Conservation (phyloP, 139 green algal genomes). For the Dunaliella primolecta region DNA sequence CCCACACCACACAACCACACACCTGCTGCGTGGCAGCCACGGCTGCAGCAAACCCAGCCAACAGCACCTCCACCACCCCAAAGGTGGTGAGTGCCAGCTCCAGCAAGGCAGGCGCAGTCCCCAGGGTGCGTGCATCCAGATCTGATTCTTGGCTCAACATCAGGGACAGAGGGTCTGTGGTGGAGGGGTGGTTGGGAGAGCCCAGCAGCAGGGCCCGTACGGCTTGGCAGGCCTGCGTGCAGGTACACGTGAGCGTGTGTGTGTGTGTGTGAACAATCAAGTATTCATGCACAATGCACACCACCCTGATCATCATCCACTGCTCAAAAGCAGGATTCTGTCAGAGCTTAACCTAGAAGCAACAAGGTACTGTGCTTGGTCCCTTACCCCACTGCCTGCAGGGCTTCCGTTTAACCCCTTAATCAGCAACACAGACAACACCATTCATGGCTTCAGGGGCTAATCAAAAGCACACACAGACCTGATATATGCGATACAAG, state of each 20-base stretch:
- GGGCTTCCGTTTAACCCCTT: too few relatives aligned
- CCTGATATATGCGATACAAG: too few relatives aligned
- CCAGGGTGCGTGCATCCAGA: background rate
- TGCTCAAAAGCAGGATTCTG: too few relatives aligned
- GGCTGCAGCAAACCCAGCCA: slow-evolving; percentile 15
- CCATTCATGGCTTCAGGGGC: too few relatives aligned
- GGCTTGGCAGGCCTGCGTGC: slow-evolving; percentile 11
- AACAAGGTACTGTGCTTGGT: too few relatives aligned
- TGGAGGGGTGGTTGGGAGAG: background rate
- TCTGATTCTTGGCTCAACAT: too few relatives aligned
- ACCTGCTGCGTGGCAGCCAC: slow-evolving; percentile 44
- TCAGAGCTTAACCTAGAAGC: too few relatives aligned
- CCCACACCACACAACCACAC: background rate
- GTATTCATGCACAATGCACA: background rate
- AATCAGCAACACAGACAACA: too few relatives aligned
- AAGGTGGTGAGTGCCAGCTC: slow-evolving; percentile 27
- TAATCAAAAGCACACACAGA: too few relatives aligned
- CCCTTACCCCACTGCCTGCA: too few relatives aligned
- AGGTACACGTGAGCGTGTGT: background rate
- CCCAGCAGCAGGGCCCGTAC: slow-evolving; percentile 5
- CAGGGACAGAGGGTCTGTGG: background rate
- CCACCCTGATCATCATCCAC: too few relatives aligned
- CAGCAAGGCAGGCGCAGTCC: background rate
- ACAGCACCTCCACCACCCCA: slow-evolving; percentile 34
- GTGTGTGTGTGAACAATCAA: background rate